Evolutionary conservation across 2,329 filamentous ascomycete species (phyloP).

Genomic region (Penicillium sp.): DNA sequence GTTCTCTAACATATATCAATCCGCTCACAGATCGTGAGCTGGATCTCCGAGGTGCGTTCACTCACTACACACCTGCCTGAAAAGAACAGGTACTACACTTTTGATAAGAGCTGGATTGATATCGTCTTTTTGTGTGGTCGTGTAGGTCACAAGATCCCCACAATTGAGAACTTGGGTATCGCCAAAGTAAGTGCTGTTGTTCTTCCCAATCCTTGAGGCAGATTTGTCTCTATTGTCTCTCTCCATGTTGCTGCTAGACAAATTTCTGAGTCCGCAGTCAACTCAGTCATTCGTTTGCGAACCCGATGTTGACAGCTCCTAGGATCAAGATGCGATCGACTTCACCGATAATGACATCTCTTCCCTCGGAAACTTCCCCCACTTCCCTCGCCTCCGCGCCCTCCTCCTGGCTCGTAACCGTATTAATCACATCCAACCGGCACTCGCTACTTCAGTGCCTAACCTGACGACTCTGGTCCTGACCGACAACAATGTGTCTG

Average conservation of each 20-base stretch:
- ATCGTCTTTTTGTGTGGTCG: constrained; percentile 55
- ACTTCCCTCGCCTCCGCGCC: constrained; percentile 82
- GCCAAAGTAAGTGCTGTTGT: constrained; percentile 67
- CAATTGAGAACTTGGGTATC: constrained; percentile 95
- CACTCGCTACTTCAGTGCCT: constrained; percentile 72
- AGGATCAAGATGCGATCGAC: constrained; percentile 97
- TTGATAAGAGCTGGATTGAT: constrained; percentile 75
- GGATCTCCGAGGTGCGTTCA: constrained; percentile 92
- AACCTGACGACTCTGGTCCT: constrained; percentile 80
- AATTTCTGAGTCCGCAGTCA: too few species aligned
- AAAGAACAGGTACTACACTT: constrained; percentile 86
- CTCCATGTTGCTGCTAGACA: neutral
- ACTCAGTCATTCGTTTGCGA: neutral
- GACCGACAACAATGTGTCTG: constrained; percentile 75
- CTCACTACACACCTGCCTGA: constrained; percentile 50
- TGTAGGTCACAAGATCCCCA: constrained; percentile 95
- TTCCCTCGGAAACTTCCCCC: constrained; percentile 84
- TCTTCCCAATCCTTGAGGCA: neutral
- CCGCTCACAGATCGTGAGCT: constrained; percentile 98
- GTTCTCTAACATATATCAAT: constrained; percentile 96
- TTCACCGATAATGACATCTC: constrained; percentile 98
- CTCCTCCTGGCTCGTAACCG: constrained; percentile 89
- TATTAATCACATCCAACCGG: constrained; percentile 75
- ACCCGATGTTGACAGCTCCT: constrained; percentile 8
- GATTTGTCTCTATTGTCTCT: constrained; percentile 6